Conservation (phyloP, 257 asterid species). For the Nicotiana tabacum region DNA sequence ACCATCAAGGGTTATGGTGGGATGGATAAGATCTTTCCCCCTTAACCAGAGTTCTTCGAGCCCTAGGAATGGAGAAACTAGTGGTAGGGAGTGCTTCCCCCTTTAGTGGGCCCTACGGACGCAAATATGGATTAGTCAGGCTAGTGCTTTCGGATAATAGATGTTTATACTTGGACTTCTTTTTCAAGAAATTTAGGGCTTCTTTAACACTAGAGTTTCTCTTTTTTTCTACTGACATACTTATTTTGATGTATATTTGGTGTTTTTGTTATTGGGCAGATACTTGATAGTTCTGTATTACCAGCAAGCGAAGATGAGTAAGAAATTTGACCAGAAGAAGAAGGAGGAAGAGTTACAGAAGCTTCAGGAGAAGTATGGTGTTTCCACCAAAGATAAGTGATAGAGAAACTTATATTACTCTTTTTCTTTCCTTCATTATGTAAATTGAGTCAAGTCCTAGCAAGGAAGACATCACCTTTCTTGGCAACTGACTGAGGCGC, state of each 20-base stretch:
- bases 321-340: conserved; percentile 88
- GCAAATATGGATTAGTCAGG: too few species aligned
- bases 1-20: too few species aligned
- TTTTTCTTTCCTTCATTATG: not conserved
- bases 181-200: not conserved
- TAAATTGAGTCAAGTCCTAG: not conserved
- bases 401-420: not conserved
- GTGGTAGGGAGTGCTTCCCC: too few species aligned
- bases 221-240: not conserved
- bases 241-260: conserved; percentile 6
- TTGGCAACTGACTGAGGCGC: not conserved
- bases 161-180: not conserved
- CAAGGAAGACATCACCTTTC: not conserved
- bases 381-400: conserved; percentile 61
- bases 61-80: too few species aligned
- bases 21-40: too few species aligned
- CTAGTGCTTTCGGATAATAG: too few species aligned
- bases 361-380: conserved; percentile 88
- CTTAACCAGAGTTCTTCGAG: too few species aligned
- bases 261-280: not conserved
- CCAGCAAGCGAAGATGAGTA: conserved; percentile 95
- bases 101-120: too few species aligned
- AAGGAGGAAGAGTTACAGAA: conserved; percentile 79
- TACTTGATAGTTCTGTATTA: conserved; percentile 80
- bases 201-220: not conserved